Evolutionary conservation across 192 early-diverging fungal genomes (phyloP).

Genomic region (Pecoramyces ruminantium): DNA sequence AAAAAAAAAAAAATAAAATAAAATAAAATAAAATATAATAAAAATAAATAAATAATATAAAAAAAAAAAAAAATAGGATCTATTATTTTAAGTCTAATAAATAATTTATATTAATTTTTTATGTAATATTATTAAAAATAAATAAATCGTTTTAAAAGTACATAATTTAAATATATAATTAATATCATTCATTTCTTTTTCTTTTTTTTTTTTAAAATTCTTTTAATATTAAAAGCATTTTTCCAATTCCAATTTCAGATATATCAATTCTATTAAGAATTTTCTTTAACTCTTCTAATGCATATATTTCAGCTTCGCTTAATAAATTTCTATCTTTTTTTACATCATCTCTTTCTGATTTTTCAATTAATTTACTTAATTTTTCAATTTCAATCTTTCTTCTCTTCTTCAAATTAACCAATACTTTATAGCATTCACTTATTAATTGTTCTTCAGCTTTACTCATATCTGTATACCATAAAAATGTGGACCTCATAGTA

Average conservation of each 20-base stretch:
- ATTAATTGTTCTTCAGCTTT: background rate
- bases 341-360: background rate
- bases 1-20: too few relatives aligned
- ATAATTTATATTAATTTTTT: too few relatives aligned
- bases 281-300: background rate
- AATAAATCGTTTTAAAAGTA: too few relatives aligned
- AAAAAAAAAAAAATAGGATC: too few relatives aligned
- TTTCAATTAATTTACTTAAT: background rate
- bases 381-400: background rate
- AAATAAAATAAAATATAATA: too few relatives aligned
- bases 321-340: background rate
- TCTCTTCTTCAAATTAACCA: background rate
- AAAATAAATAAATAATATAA: too few relatives aligned
- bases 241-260: background rate
- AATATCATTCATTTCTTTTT: too few relatives aligned
- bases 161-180: too few relatives aligned
- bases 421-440: background rate
- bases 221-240: background rate
- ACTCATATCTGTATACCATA: background rate
- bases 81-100: too few relatives aligned
- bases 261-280: background rate
- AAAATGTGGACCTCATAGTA: background rate
- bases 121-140: too few relatives aligned
- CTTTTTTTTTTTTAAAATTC: too few relatives aligned
- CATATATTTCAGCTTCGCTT: background rate